Evolutionary conservation across 768 basidiomycete genomes (phyloP).

Genomic region (Dendrothele bispora): DNA sequence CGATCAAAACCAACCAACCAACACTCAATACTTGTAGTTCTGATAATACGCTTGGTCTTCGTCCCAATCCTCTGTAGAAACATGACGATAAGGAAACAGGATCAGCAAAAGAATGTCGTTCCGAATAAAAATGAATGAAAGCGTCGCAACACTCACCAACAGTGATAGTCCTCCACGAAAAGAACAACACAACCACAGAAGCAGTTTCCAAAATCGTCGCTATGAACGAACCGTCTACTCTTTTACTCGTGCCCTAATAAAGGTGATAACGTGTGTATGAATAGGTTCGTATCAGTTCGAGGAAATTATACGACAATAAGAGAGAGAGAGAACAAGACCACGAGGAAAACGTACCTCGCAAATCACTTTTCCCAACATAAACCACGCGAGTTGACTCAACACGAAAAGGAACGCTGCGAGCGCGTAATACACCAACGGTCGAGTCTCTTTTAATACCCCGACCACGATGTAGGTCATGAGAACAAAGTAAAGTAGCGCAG

Average conservation of each 20-base stretch:
- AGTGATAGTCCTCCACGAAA: slow-evolving; percentile 88
- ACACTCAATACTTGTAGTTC: no score
- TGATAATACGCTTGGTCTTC: no score
- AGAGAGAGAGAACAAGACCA: no score
- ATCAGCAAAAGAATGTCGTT: no score
- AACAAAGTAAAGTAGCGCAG: slow-evolving; percentile 65
- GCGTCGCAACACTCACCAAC: slow-evolving; percentile 84
- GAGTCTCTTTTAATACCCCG: slow-evolving; percentile 70
- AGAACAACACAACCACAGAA: slow-evolving; percentile 63
- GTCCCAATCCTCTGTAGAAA: no score
- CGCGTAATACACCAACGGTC: slow-evolving; percentile 79
- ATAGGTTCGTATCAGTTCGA: no score
- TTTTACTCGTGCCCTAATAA: slow-evolving; percentile 62
- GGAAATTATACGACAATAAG: no score
- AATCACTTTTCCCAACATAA: slow-evolving; percentile 75
- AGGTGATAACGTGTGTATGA: no score
- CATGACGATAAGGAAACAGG: no score
- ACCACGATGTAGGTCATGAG: slow-evolving; percentile 84
- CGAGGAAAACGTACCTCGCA: slow-evolving; percentile 64
- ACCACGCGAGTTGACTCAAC: slow-evolving; percentile 79
- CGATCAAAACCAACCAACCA: no score
- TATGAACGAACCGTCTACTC: slow-evolving; percentile 87
- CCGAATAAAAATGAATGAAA: no score
- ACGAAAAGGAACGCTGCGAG: slow-evolving; percentile 74
- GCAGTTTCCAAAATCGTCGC: slow-evolving; percentile 83